These are phyloP conservation scores for Quillaja saponaria DNA, from an alignment of 306 rosid genomes.

Conservation along the genomic window DNA sequence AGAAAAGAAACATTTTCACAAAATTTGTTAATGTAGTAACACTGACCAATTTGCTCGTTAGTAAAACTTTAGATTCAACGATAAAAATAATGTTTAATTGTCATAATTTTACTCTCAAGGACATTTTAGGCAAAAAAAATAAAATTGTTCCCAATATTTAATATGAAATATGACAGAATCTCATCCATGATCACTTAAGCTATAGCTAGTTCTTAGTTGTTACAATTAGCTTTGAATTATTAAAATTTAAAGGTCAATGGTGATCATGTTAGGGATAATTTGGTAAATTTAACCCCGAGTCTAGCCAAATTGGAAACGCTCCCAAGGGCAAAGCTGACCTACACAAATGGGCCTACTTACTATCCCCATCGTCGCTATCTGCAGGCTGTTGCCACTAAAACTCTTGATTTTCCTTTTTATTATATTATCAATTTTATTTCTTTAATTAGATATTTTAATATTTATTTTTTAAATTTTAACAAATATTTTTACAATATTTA, in stretches of 20 bases:
- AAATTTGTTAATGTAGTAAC: slow-evolving; percentile 57
- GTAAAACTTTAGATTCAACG: too few relatives aligned
- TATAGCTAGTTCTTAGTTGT: too few relatives aligned
- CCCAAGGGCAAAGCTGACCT: slow-evolving; percentile 57
- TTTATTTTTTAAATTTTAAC: slow-evolving; percentile 23
- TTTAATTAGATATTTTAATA: not conserved
- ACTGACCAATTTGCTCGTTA: slow-evolving; percentile 60
- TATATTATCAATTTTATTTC: slow-evolving; percentile 13
- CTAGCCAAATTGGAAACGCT: slow-evolving; percentile 41
- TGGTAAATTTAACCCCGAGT: slow-evolving; percentile 24
- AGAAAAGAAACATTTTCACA: slow-evolving; percentile 25
- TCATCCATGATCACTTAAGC: too few relatives aligned
- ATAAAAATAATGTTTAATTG: too few relatives aligned
- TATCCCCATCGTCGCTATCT: slow-evolving; percentile 67
- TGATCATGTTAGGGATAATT: slow-evolving; percentile 29
- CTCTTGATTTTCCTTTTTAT: slow-evolving; percentile 19
- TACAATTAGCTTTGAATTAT: too few relatives aligned
- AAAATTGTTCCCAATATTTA: too few relatives aligned
- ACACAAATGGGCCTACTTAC: slow-evolving; percentile 64
- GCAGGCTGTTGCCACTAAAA: slow-evolving; percentile 68
- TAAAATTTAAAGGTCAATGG: slow-evolving; percentile 42
- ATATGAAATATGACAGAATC: too few relatives aligned
- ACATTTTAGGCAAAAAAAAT: too few relatives aligned
- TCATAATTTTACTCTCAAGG: not conserved
- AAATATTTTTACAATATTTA: slow-evolving; percentile 37